Evolutionary conservation across 768 basidiomycete species (phyloP).

Genomic region (Termitomyces titanicus): DNA sequence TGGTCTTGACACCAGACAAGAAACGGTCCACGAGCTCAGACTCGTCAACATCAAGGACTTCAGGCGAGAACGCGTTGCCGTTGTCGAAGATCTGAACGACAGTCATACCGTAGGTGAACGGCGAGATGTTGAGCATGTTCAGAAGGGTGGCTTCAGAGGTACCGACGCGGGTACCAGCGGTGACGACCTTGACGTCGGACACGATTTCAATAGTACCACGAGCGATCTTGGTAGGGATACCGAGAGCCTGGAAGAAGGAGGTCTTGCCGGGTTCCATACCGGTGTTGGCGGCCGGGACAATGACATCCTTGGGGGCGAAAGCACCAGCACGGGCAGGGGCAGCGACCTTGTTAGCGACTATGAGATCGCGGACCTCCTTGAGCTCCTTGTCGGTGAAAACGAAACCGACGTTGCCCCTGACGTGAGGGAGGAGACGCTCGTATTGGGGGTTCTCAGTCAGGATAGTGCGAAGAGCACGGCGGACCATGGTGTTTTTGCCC

Average conservation of each 20-base stretch:
- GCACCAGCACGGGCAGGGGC: constrained; percentile 99
- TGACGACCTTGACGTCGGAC: constrained; percentile 92
- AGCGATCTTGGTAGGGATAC: constrained; percentile 99
- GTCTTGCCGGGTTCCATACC: constrained; percentile 99
- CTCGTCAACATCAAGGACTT: constrained; percentile 92
- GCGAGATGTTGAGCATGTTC: constrained; percentile 99
- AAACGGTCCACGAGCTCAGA: constrained; percentile 88
- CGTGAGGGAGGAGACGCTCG: constrained; percentile 93
- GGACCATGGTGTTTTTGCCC: constrained; percentile 99
- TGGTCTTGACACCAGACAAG: constrained; percentile 89
- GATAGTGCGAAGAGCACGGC: constrained; percentile 92
- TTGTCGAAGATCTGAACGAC: constrained; percentile 95
- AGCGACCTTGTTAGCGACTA: constrained; percentile 95
- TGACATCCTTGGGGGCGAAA: constrained; percentile 87
- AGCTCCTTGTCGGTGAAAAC: constrained; percentile 93
- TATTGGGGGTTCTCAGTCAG: constrained; percentile 88
- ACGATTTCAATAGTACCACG: constrained; percentile 99
- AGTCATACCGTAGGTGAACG: constrained; percentile 99
- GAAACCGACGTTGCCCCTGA: constrained; percentile 98
- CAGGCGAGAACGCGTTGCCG: constrained; percentile 87
- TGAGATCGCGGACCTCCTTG: constrained; percentile 91
- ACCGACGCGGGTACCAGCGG: constrained; percentile 90
- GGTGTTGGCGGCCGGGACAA: constrained; percentile 93
- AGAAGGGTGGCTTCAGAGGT: constrained; percentile 95
- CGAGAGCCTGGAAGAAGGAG: constrained; percentile 99